Percentiles rank a stretch among this genome's conserved stretches.
These are phyloP conservation scores for Elsinoe perseae DNA, from an alignment of 2,329 filamentous ascomycete species.

Conservation along the genomic window DNA sequence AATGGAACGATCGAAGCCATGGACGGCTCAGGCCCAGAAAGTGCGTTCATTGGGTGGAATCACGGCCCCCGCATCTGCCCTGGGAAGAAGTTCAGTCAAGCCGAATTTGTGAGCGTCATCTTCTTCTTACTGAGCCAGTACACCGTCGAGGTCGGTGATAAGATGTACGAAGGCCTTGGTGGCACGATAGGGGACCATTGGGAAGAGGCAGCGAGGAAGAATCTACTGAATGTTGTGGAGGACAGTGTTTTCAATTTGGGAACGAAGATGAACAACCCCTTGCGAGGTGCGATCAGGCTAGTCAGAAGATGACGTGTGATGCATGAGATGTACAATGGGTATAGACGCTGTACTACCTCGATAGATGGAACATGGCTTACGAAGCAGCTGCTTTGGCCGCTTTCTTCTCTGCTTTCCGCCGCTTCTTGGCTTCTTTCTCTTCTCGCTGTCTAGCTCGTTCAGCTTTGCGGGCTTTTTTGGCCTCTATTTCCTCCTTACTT, in stretches of 20 bases:
- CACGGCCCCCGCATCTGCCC: slow-evolving; percentile 44
- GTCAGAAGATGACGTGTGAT: not conserved
- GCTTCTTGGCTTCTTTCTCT: slow-evolving; percentile 4
- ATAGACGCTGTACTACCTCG: not conserved
- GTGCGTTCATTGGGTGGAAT: slow-evolving; percentile 43
- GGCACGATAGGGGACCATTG: not conserved
- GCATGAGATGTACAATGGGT: not conserved
- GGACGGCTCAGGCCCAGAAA: slow-evolving; percentile 15
- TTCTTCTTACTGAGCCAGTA: slow-evolving; percentile 27
- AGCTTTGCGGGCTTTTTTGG: slow-evolving; percentile 1
- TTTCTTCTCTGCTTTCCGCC: not conserved
- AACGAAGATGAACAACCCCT: not conserved
- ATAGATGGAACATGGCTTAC: not conserved
- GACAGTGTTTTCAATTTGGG: not conserved
- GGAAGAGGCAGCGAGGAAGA: not conserved
- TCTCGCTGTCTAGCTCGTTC: not conserved
- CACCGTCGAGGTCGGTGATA: not conserved
- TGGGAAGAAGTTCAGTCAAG: slow-evolving; percentile 49
- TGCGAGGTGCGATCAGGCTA: not conserved
- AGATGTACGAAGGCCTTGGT: not conserved
- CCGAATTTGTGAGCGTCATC: slow-evolving; percentile 46
- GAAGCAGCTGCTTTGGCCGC: not conserved
- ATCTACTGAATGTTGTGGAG: not conserved
- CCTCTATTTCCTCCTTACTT: not conserved
- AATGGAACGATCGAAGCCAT: slow-evolving; percentile 17